Evolutionary conservation across 768 basidiomycete species (phyloP).

Genomic region (Amylocystis lapponica): DNA sequence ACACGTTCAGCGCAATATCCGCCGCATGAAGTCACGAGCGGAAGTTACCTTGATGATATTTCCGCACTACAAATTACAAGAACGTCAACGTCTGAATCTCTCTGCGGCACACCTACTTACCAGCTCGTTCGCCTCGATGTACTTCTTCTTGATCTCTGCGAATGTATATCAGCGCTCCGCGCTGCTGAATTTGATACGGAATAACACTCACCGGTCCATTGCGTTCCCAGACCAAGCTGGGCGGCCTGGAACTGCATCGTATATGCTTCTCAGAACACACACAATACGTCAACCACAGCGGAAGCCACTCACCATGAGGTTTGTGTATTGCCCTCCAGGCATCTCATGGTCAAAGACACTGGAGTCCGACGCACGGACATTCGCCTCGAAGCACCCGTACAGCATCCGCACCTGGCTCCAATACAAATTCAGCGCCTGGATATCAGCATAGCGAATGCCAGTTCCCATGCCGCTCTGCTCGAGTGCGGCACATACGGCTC

Average conservation of each 20-base stretch:
- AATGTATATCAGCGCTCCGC: not conserved
- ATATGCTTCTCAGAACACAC: too few species aligned
- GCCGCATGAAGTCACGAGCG: constrained; percentile 1
- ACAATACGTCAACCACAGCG: not conserved
- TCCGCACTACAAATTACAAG: constrained; percentile 58
- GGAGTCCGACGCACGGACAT: constrained; percentile 94
- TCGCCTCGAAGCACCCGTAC: constrained; percentile 97
- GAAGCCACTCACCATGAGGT: constrained; percentile 70
- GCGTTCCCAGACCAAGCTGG: constrained; percentile 93
- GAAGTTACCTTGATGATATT: constrained; percentile 82
- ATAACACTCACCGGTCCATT: constrained; percentile 70
- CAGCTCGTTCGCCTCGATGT: constrained; percentile 95
- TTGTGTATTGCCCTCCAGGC: constrained; percentile 96
- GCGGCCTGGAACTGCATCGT: constrained; percentile 88
- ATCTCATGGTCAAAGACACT: constrained; percentile 99
- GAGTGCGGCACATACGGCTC: constrained; percentile 89
- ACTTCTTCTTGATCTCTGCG: constrained; percentile 94
- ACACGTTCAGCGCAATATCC: constrained; percentile 1
- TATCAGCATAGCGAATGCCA: constrained; percentile 94
- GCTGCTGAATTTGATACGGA: not conserved
- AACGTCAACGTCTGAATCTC: not conserved
- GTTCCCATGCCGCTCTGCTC: constrained; percentile 94
- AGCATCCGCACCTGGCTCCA: constrained; percentile 97
- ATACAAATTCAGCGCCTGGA: constrained; percentile 95
- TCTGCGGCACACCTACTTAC: constrained; percentile 38